Base-by-base conservation (phyloP, 139 green algal genomes). In the Tetradesmus obliquus region DNA sequence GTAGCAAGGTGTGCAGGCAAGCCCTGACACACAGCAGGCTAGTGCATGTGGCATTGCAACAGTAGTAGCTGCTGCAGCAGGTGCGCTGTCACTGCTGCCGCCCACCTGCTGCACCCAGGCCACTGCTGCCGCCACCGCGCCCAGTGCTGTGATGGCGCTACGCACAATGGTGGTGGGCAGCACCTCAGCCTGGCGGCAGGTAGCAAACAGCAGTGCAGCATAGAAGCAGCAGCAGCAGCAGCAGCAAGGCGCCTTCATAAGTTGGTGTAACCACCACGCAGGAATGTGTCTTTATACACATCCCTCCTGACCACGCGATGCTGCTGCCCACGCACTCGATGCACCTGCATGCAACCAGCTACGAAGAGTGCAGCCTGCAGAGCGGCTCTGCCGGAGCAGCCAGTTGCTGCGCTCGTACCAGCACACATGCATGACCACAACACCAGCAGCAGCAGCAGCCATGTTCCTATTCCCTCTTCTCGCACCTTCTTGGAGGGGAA, bases 121-220 rank as follows among this genome's bases (percentile, higher is more conserved):
- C 15, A 53, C 69, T 66, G 86, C 86, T 55, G 86, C 86, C 6
- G 8, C 86, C 7, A 90, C 10, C 54, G 86, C 86, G 17, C 86
- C 86, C 19, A 83, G 17, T 72, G 86, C 86, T 22, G 86, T 90
- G 22, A 90, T n/a, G 17, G 86, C 69, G 3, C 20, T 71, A 10
- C 86, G 74, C 86, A 90, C 51, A 1, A 90, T 74, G 32, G 86
- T 90, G 32, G 66, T 90, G 69, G 86, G 69, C 12, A n/a, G 17
- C 17, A 90, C 69, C 69, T 90, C 58, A 32, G 32, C 84, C 58
- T 57, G 84, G 24, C 15, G 22, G 5, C 32, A 45, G 45, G 72
- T 19, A 79, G 72, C 72, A 45, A 45, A 9, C 72, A 45, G 72
- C 72, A 45, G 72, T 19, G 72, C 72, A 81, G 72, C 22, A 53